Conservation (phyloP, 768 basidiomycete species). For the Suillus subluteus region DNA sequence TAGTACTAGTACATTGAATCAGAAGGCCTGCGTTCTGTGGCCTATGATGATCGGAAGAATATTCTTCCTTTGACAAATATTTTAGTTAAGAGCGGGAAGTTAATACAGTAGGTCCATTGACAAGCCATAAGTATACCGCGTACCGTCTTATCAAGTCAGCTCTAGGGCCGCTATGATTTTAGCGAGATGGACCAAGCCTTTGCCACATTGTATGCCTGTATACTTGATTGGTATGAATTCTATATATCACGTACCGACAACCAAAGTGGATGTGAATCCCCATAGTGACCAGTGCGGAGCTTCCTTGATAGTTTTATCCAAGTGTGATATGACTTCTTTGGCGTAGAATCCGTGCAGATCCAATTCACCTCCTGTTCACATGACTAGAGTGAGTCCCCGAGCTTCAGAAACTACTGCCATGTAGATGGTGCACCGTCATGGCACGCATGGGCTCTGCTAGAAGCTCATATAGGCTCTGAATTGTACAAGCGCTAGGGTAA, state of each 20-base stretch:
- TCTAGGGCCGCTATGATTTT: slow-evolving; percentile 58
- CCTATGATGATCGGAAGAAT: too few species aligned
- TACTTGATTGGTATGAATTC: background rate
- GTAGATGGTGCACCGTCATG: too few species aligned
- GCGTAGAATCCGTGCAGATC: slow-evolving; percentile 87
- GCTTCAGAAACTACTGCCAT: background rate
- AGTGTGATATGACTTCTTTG: slow-evolving; percentile 79
- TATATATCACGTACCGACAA: slow-evolving; percentile 67
- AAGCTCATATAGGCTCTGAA: slow-evolving; percentile 41
- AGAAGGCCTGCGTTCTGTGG: too few species aligned
- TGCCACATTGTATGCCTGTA: slow-evolving; percentile 46
- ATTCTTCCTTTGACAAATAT: slow-evolving; percentile 43
- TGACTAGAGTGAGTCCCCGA: too few species aligned
- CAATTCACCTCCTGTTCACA: too few species aligned
- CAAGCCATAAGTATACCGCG: slow-evolving; percentile 15
- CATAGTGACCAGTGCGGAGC: slow-evolving; percentile 53
- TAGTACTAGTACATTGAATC: too few species aligned
- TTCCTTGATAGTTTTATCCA: slow-evolving; percentile 44
- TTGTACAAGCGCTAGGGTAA: background rate
- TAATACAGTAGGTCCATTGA: background rate
- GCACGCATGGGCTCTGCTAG: slow-evolving; percentile 46
- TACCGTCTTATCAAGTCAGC: slow-evolving; percentile 82
- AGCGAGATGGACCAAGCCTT: slow-evolving; percentile 71
- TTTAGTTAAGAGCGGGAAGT: background rate
- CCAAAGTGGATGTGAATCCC: slow-evolving; percentile 63